phyloP scores from a whole-genome alignment of 2,329 filamentous ascomycete species.

The Pezicula rhizophila region DNA sequence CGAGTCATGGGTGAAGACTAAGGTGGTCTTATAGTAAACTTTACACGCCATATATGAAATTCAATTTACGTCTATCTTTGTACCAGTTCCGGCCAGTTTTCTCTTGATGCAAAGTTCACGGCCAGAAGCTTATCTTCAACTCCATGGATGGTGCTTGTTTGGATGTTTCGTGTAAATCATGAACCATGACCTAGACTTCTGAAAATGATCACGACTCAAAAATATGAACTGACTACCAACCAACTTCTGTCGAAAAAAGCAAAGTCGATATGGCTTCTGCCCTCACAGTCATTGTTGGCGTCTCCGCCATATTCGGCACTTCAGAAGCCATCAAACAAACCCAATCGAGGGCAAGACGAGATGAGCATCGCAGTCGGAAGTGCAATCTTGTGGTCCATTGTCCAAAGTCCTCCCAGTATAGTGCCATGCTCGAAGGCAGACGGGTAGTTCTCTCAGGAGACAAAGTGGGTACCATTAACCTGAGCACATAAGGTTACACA shows the following conservation, averaged over 20 bases:
- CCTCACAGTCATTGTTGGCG: conserved; percentile 16
- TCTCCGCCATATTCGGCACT: conserved; percentile 39
- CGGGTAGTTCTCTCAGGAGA: conserved; percentile 38
- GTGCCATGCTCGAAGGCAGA: conserved; percentile 37
- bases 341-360: conserved; percentile 40
- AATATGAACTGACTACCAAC: background rate
- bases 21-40: too few species aligned
- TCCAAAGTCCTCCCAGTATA: conserved; percentile 36
- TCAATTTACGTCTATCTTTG: background rate
- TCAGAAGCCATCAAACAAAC: conserved; percentile 44
- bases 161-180: background rate
- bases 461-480: conserved; percentile 28
- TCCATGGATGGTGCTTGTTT: background rate
- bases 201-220: background rate
- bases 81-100: background rate
- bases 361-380: conserved; percentile 42
- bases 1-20: too few species aligned
- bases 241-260: background rate
- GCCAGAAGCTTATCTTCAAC: background rate
- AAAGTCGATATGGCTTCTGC: conserved; percentile 4
- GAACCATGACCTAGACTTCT: background rate
- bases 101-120: background rate
- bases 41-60: background rate
- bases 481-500: background rate
- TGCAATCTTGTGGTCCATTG: conserved; percentile 42